Base-by-base conservation (phyloP, 2,329 filamentous ascomycete genomes). In the Exophiala sp. region DNA sequence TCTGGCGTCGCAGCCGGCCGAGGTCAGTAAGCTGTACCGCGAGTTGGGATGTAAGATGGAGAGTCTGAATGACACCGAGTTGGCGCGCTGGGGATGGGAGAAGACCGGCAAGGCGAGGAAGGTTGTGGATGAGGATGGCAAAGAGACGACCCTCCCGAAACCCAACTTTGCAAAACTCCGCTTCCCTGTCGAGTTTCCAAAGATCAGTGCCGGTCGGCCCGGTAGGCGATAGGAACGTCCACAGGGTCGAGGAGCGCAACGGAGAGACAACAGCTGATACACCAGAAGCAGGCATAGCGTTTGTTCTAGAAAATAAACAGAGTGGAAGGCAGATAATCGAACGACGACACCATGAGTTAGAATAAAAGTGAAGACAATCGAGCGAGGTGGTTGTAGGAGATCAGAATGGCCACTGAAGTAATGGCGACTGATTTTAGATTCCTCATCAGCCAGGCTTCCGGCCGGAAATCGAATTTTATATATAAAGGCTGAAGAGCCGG, bases 101-200 rank as follows among this genome's bases (percentile, higher is more conserved):
- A 58, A 56, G 49, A 51, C 37, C 19, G 46, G 41, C 2, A 42
- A 52, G 27, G 80, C 83, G 66, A 84, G 80, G 68, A 73, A 80
- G 63, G 81, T 24, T 66, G 70, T 73, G 41, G 87, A 91, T 66
- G 82, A 78, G 50, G 75, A 82, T 58, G 78, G 77, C 24, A 82
- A 82, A 64, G 78, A 79, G 1, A 76, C 80, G 62, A 77, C 76
- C 2, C 9, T 51, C 27, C 66, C 68, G 16, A 65, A 66, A 8
- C 65, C 64, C 44, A 80, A 80, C 48, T 70, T 90, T 43, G 89
- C 86, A 10, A 81, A 81, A 59, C 71, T 97, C 61, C 80, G 77
- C 60, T 67, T 96, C 55, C 93, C 93, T 2, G 71, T 96, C 40
- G 77, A 83, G 52, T 96, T 96, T 65, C 93, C 91, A 1, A 89